Conservation (phyloP, 2,329 filamentous ascomycete genomes). For the Arthroderma sp. region DNA sequence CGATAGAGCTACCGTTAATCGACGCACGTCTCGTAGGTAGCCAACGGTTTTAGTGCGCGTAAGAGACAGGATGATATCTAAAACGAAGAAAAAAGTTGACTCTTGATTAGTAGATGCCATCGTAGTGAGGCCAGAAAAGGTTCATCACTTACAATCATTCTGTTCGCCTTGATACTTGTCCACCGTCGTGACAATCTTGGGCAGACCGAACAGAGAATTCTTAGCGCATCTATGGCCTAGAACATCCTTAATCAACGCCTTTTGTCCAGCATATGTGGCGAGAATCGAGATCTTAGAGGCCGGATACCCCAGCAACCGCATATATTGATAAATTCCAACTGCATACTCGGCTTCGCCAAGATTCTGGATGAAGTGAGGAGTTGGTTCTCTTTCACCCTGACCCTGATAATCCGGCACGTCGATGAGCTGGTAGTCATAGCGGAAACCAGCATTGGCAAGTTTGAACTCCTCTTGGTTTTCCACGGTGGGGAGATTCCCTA, state of each 20-base stretch:
- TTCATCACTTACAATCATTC: slow-evolving; percentile 61
- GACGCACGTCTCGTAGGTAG: slow-evolving; percentile 84
- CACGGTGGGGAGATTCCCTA: slow-evolving; percentile 69
- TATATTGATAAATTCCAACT: slow-evolving; percentile 91
- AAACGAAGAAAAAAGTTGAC: too few relatives aligned
- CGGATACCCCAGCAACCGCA: slow-evolving; percentile 89
- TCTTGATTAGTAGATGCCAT: not conserved
- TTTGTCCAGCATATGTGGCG: slow-evolving; percentile 86
- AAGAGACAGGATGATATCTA: slow-evolving; percentile 85
- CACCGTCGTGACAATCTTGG: slow-evolving; percentile 81
- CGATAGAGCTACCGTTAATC: slow-evolving; percentile 86
- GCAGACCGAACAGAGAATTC: slow-evolving; percentile 76
- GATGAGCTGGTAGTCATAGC: slow-evolving; percentile 93
- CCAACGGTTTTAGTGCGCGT: slow-evolving; percentile 80
- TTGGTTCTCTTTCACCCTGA: slow-evolving; percentile 74
- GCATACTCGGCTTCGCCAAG: slow-evolving; percentile 94
- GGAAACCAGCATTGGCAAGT: slow-evolving; percentile 78
- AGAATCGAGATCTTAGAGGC: slow-evolving; percentile 74
- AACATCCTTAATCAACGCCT: slow-evolving; percentile 78
- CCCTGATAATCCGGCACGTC: slow-evolving; percentile 90
- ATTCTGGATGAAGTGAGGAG: slow-evolving; percentile 92
- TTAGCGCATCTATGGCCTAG: slow-evolving; percentile 69
- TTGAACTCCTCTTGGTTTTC: slow-evolving; percentile 58
- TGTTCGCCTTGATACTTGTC: slow-evolving; percentile 99
- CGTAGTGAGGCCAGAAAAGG: not conserved